A percentile compares a stretch with the other conserved stretches of the same genome.
Conservation (phyloP, 1,139 yeast genomes). For the Kodamaea alishanica region DNA sequence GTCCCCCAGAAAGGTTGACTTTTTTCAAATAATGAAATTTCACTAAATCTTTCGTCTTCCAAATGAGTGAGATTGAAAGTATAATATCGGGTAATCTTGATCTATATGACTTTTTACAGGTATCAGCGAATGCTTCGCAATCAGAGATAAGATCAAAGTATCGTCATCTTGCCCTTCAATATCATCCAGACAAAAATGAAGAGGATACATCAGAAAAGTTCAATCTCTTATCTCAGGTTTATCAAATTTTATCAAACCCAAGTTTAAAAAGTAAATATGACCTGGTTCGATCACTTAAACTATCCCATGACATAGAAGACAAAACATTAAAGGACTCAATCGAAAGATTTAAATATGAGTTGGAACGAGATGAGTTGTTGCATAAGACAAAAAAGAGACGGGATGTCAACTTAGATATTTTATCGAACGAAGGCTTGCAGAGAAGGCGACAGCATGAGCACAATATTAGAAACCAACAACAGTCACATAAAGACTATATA, state of each 20-base stretch:
- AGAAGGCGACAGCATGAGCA: constrained; percentile 24
- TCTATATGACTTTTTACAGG: constrained; percentile 32
- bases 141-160: constrained; percentile 17
- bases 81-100: constrained; percentile 32
- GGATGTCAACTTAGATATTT: constrained; percentile 19
- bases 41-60: neutral
- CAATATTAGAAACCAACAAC: constrained; percentile 1
- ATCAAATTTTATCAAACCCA: constrained; percentile 36
- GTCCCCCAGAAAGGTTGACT: too few species aligned
- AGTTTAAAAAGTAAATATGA: constrained; percentile 35
- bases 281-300: constrained; percentile 19
- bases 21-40: neutral
- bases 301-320: constrained; percentile 11
- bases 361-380: constrained; percentile 27
- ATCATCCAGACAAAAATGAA: constrained; percentile 49
- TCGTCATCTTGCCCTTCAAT: constrained; percentile 20
- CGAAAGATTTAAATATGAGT: constrained; percentile 31
- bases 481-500: constrained; percentile 12
- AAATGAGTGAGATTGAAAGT: constrained; percentile 14
- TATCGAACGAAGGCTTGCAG: constrained; percentile 31
- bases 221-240: constrained; percentile 35
- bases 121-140: constrained; percentile 18
- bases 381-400: constrained; percentile 4
- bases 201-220: constrained; percentile 33
- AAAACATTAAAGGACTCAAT: constrained; percentile 26